Conservation (phyloP, 805 yeast species). For the Hanseniaspora occidentalis region DNA sequence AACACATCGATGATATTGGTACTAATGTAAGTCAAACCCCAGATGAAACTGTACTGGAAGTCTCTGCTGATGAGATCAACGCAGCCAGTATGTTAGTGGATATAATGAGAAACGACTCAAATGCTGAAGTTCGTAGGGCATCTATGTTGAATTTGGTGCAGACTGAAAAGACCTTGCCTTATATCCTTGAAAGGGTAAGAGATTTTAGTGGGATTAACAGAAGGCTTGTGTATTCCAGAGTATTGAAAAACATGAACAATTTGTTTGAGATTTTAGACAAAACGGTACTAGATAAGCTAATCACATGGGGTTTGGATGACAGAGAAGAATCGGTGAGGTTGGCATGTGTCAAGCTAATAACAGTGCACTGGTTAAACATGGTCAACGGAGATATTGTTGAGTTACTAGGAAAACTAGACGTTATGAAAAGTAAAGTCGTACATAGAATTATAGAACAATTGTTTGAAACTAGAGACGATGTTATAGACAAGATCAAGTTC, state of each 20-base stretch:
- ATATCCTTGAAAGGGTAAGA: conserved; percentile 66
- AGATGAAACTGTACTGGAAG: conserved; percentile 16
- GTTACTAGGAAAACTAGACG: conserved; percentile 58
- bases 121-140: conserved; percentile 82
- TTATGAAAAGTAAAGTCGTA: conserved; percentile 55
- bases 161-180: conserved; percentile 38
- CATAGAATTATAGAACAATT: conserved; percentile 53
- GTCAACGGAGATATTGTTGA: conserved; percentile 60
- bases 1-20: conserved; percentile 14
- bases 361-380: conserved; percentile 57
- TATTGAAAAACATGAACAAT: conserved; percentile 38
- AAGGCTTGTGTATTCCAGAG: conserved; percentile 54
- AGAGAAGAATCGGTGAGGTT: conserved; percentile 61
- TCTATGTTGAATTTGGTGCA: conserved; percentile 62
- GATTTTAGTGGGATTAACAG: conserved; percentile 66
- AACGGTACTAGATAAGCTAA: conserved; percentile 47
- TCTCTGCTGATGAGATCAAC: conserved; percentile 26
- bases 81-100: conserved; percentile 35
- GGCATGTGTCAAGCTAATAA: conserved; percentile 63
- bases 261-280: conserved; percentile 30
- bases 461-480: conserved; percentile 49
- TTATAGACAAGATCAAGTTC: conserved; percentile 45
- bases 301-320: conserved; percentile 81
- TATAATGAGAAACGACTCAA: conserved; percentile 65
- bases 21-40: conserved; percentile 5